Base-by-base conservation (phyloP, 306 rosid genomes). In the Cucurbita argyrosperma region DNA sequence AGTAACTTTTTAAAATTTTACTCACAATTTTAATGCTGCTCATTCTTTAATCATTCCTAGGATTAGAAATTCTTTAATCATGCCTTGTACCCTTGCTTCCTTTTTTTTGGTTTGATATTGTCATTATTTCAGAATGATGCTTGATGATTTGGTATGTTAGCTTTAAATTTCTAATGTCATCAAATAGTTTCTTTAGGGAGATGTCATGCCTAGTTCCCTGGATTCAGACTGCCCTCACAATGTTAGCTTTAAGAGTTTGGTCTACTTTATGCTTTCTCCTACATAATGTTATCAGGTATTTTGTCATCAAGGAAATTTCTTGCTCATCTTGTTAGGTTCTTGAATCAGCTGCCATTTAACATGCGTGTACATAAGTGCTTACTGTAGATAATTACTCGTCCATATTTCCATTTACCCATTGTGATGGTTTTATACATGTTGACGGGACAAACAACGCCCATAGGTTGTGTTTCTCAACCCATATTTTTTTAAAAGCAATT, bases 211-310 rank as follows among this genome's bases (percentile, higher is more conserved):
- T 37, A 50, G 56, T 87, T 74, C 79, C 68, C 67, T 77, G 74
- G 74, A 71, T 57, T 53, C 69, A 71, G 91, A 89, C 72, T 79
- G 68, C 81, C 65, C 90, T 79, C 87, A 80, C 62, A 57, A 61
- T 39, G 83, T 84, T 81, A 85, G 79, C 88, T 81, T 95, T 79
- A 82, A 84, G 87, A 87, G 88, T 79, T 77, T 95, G 85, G 82
- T 74, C 30, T 95, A 95, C 87, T 95, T 95, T 83, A 91, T 95
- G 91, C 91, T 89, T 82, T 97, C 99, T 70, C 99, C 97, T 72
- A 95, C 97, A 40, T 81, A 91, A 77, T 95, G 99, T 79, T 95
- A 91, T 82, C 99, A 95, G 99, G 99, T 95, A 81, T 76, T 76
- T 10, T 37, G 5, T 49, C 35, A 23, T 10, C 15, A 8, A 15